Conservation (phyloP, 306 rosid genomes). For the Benincasa hispida region DNA sequence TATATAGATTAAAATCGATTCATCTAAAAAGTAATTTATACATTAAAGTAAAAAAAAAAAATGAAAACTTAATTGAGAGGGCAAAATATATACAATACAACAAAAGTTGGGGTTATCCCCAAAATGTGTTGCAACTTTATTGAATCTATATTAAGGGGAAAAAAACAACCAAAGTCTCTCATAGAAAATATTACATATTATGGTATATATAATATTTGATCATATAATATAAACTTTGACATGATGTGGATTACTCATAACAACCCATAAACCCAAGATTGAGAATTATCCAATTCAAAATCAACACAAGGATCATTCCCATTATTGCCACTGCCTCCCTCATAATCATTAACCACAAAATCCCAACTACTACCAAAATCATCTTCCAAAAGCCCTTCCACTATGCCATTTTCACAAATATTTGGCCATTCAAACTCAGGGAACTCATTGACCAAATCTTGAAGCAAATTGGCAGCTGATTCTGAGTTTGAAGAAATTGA, state of each 20-base stretch:
- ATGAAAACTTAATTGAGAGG: neutral
- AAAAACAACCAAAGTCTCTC: neutral
- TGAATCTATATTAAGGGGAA: neutral
- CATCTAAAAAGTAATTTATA: no score
- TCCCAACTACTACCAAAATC: neutral
- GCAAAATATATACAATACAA: neutral
- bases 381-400: neutral
- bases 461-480: neutral
- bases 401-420: neutral
- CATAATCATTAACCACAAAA: neutral
- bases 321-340: neutral
- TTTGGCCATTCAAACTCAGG: constrained; percentile 8
- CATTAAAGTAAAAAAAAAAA: no score
- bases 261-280: neutral
- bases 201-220: neutral
- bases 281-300: neutral
- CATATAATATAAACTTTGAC: neutral
- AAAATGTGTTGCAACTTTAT: neutral
- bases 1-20: no score
- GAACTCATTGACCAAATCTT: neutral
- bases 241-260: neutral
- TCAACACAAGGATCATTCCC: neutral
- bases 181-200: neutral
- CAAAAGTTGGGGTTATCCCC: neutral
- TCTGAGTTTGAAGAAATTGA: neutral